Base-by-base conservation (phyloP, 176 grass and related monocot genomes). In the Paspalum vaginatum region DNA sequence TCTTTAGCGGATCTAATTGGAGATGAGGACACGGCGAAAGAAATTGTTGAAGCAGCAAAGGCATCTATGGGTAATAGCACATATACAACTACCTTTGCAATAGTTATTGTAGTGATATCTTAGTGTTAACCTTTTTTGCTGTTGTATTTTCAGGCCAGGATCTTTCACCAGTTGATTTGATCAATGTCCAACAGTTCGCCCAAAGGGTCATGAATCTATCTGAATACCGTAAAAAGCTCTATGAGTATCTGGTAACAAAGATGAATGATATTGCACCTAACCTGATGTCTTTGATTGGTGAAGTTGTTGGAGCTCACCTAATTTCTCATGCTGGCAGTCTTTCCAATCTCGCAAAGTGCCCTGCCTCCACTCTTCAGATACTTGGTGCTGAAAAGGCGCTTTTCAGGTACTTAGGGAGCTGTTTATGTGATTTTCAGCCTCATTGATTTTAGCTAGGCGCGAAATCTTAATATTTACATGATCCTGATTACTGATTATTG, bases 261-360 rank as follows among this genome's bases (percentile, higher is more conserved):
- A 98, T 98, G 95, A 93, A 88, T 50, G 92, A 95, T 72, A 95
- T 98, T 55, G 95, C 95, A 69, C 95, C 95, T 9, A 98, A 98
- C 85, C 75, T 98, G 61, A 84, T 92, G 13, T 89, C 90, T 16
- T 83, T 98, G 43, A 95, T 98, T 64, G 92, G 95, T 75, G 92
- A 93, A 78, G 77, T 95, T 74, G 96, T 99, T 73, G 96, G 96
- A 67, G 96, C 96, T 25, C 93, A 90, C 11, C 66, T 99, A 57
- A 99, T 99, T 61, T 95, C 96, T 85, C 90, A 99, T 74, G 96
- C 93, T 79, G 96, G 96, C 21, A 99, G 96, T 83, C 93, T 99
- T 84, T 82, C 96, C 67, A 99, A 99, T 88, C 93, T 99, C 72
- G 96, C 96, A 32, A 99, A 96, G 73, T 95, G 90, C 10, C 82